Evolutionary conservation across 352 stramenopile genomes (phyloP).

Genomic region (Pythium vanterpoolii): DNA sequence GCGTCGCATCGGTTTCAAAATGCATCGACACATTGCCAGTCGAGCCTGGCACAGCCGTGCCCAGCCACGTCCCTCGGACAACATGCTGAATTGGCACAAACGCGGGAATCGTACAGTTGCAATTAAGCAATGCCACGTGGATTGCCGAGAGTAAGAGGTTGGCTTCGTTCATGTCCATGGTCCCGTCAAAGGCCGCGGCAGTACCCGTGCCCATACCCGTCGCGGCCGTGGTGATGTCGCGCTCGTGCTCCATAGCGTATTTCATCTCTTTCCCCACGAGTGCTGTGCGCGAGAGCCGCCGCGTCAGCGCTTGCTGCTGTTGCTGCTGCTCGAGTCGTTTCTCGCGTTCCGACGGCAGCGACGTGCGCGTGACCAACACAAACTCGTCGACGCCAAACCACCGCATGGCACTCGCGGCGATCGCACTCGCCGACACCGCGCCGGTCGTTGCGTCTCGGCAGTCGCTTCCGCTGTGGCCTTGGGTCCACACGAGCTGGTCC

Average conservation of each 20-base stretch:
- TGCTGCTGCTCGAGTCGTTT: constrained; percentile 17
- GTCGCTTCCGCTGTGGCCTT: neutral
- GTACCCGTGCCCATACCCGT: no score
- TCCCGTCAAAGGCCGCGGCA: constrained; percentile 17
- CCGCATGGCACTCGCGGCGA: constrained; percentile 42
- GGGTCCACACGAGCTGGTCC: constrained; percentile 41
- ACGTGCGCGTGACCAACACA: constrained; percentile 47
- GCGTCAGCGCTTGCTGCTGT: constrained; percentile 8
- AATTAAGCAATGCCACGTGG: constrained; percentile 71
- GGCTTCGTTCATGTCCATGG: constrained; percentile 64
- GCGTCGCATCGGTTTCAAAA: constrained; percentile 75
- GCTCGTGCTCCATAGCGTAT: constrained; percentile 29
- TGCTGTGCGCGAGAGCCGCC: constrained; percentile 16
- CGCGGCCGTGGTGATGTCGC: neutral
- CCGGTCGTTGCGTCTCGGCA: neutral
- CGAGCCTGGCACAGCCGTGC: constrained; percentile 58
- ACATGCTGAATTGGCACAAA: constrained; percentile 66
- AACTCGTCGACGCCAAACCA: constrained; percentile 80
- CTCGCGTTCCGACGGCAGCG: constrained; percentile 22
- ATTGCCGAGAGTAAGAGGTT: constrained; percentile 65
- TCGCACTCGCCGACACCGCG: constrained; percentile 22
- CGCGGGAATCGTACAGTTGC: constrained; percentile 76
- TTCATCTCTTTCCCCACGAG: constrained; percentile 10
- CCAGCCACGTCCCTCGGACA: constrained; percentile 58
- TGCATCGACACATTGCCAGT: constrained; percentile 72